These are phyloP conservation scores for Solanum clarkiae DNA, from an alignment of 257 asterid genomes.

Conservation along the genomic window DNA sequence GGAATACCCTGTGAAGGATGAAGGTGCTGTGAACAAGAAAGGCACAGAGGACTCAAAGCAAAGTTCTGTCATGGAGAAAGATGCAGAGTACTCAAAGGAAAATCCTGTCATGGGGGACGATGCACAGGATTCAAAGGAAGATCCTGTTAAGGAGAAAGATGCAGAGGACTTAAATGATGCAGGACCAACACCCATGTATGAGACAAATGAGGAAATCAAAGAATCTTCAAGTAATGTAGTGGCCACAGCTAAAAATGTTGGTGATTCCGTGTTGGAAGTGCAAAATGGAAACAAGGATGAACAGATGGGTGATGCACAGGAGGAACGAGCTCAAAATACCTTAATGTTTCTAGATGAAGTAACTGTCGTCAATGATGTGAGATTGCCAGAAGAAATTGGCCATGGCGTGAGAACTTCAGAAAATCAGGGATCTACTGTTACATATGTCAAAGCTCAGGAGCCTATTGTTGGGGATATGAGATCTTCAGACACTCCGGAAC, in stretches of 20 bases:
- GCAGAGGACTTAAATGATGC: not conserved
- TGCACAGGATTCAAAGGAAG: not conserved
- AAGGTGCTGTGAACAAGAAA: not conserved
- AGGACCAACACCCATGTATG: conserved; percentile 3
- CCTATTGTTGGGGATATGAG: conserved; percentile 4
- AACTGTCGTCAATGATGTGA: not conserved
- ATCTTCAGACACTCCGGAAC: not conserved
- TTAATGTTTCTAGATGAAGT: not conserved
- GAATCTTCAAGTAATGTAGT: not conserved
- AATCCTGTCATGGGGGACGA: not conserved
- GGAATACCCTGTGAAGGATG: not conserved
- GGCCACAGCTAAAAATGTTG: not conserved
- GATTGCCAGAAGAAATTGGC: not conserved
- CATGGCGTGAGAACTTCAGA: not conserved
- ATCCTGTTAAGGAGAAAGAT: not conserved
- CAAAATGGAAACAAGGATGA: conserved; percentile 5
- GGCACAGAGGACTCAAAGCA: not conserved
- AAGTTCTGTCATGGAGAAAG: not conserved
- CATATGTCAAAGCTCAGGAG: conserved; percentile 10
- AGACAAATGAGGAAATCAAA: not conserved
- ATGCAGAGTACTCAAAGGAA: not conserved
- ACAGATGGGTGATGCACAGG: conserved; percentile 5
- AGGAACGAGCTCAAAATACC: not conserved
- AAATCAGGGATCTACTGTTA: conserved; percentile 6
- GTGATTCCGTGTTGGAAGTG: conserved; percentile 6